Conservation (phyloP, 1,284 basidiomycete species). For the Pholiota adiposa region DNA sequence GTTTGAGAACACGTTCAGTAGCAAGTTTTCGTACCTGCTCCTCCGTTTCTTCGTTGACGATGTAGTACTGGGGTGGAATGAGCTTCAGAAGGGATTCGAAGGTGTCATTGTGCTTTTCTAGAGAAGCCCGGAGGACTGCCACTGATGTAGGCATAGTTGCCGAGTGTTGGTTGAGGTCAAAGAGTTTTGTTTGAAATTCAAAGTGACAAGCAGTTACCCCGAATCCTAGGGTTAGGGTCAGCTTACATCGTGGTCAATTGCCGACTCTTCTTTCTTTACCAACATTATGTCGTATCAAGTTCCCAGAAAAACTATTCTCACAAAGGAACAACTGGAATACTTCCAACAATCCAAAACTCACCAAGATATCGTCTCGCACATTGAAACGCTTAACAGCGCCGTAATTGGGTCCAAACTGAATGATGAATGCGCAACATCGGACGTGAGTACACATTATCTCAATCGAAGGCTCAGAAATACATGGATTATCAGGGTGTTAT, state of each 20-base stretch:
- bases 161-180: neutral
- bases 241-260: neutral
- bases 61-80: constrained; percentile 89
- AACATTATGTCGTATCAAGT: constrained; percentile 27
- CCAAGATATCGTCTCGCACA: constrained; percentile 70
- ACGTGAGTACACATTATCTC: constrained; percentile 47
- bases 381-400: constrained; percentile 78
- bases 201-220: neutral
- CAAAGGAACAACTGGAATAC: constrained; percentile 78
- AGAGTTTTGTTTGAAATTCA: neutral
- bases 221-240: constrained; percentile 6
- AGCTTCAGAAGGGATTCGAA: constrained; percentile 83
- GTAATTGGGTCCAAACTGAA: constrained; percentile 82
- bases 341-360: constrained; percentile 84
- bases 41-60: constrained; percentile 70
- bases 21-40: constrained; percentile 58
- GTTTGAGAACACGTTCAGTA: neutral
- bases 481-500: constrained; percentile 56
- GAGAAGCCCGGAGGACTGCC: constrained; percentile 61
- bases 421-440: constrained; percentile 59
- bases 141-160: constrained; percentile 53
- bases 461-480: constrained; percentile 9
- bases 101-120: constrained; percentile 82
- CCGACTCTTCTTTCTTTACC: neutral
- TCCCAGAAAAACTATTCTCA: constrained; percentile 80